Base-by-base conservation (phyloP, 1,139 yeast species). In the Kodamaea sp. region DNA sequence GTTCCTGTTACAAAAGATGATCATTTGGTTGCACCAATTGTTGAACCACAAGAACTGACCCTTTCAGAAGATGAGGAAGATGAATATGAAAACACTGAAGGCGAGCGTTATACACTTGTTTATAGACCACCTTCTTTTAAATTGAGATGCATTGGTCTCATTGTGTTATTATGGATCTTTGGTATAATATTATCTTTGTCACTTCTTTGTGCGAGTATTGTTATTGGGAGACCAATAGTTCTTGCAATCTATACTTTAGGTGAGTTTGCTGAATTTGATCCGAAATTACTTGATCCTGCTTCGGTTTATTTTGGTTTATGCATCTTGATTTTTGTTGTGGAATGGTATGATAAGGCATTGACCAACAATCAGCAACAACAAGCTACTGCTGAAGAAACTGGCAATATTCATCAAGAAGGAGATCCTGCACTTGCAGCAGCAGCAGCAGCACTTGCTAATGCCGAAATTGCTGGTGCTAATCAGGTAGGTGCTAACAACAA, bases 1-100 rank as follows among this genome's bases (percentile, higher is more conserved):
- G 82, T 86, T 4, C 78, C 87, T 0, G 97, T 92, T 2, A 84
- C 95, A 1, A 84, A 80, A 49, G 84, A 83, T 50, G 96, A 90
- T 57, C 71, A 73, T 41, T 69, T 86, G 15, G 60, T 82, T n/a
- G 40, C 49, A 10, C 31, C 32, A 5, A 25, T 37, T 2, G 42
- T 37, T 4, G 37, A 32, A 8, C 29, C 8, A 25, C 23, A n/a
- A 28, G 27, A 2, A 35, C 15, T 5, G 23, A 23, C 20, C 3
- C 29, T 5, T 11, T 27, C 11, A 4, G 35, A 37, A 11, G 44
- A 37, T 3, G 37, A 23, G 39, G 81, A 78, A 39, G 81, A 78
- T 32, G 78, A 79, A 37, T 79, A 73, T 30, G 71, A 65, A 31
- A 39, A 53, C 25, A 55, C 68, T 34, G 66, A 67, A 38, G 78